Base-by-base conservation (phyloP, 2,329 filamentous ascomycete genomes). In the Alternaria metachromatica region DNA sequence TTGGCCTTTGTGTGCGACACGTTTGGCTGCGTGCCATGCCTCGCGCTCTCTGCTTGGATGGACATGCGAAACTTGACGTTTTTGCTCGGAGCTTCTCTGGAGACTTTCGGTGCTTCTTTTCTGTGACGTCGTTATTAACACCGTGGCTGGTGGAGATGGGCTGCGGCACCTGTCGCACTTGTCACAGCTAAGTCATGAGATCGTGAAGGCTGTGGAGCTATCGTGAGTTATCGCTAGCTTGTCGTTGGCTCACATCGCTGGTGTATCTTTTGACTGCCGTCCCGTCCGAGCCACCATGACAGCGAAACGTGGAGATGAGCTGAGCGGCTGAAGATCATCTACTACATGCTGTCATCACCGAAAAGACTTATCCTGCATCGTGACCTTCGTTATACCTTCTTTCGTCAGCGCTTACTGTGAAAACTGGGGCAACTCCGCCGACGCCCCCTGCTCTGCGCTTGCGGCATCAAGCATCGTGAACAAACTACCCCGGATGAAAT, bases 191-290 rank as follows among this genome's bases (percentile, higher is more conserved):
- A 59, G 43, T 62, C 60, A 62, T 59, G 55, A 55, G 65, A 66
- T 67, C 45, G 62, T 63, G 53, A 62, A 62, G 46, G 41, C 26
- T 18, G 50, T 48, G 64, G 62, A 65, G 64, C 57, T 45, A 64
- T 63, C 33, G 53, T 65, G 66, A 67, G 62, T 54, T 63, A 58
- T 63, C 53, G 60, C 58, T 54, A 63, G 58, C 55, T 51, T 58
- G 43, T 54, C 57, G 53, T 49, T 58, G 49, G 60, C 46, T 43
- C 58, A 26, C 18, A 51, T 51, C 28, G 15, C 25, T 55, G 41
- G 54, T 51, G 55, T 60, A 51, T 50, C 23, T 21, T 41, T 25
- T 62, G 60, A 43, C n/a, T 55, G 56, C 56, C 60, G 60, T 58
- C 41, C 54, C 23, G 64, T 55, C 46, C 54, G 64, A 28, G 43